Base-by-base conservation (phyloP, 2,329 filamentous ascomycete genomes). In the Fusarium aywerte region DNA sequence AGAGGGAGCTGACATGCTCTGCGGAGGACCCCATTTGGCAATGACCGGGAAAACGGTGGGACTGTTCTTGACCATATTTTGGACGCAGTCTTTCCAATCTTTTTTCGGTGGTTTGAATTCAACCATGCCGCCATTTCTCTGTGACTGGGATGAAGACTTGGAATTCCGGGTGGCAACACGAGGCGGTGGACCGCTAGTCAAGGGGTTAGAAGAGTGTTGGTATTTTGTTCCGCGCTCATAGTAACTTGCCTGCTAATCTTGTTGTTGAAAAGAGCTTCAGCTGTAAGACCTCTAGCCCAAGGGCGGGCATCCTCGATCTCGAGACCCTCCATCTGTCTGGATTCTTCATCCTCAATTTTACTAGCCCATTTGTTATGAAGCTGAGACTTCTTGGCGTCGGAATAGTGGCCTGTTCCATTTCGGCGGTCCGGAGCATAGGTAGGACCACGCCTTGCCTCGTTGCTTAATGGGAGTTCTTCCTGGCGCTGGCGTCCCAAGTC, bases 391-490 rank as follows among this genome's bases (percentile, higher is more conserved):
- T 12, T 67, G 67, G 9, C 42, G 6, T 13, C 4, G 0, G 55
- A 23, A 47, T 48, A 57, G 6, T 72, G 51, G 4, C 8, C 32
- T 1, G 64, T 65, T 4, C 53, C 61, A n/a, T 74, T 73, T 2
- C 18, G 33, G 0, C 39, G 13, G 9, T 7, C 7, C 4, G 72
- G 72, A 10, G 18, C 20, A 35, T 25, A 73, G 0, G 67, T 58
- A 9, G 58, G 61, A 1, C 65, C 62, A 29, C 29, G 52, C 5
- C 27, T 70, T 20, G 38, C 18, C 10, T 57, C 7, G 1, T 33
- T 5, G 8, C 60, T 73, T 2, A 74, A 31, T 9, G 72, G 72
- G 3, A 74, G 60, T 11, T 74, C 72, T 2, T 74, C 69, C 32
- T 74, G 72, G 2, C 72, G 64, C 4, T 16, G 6, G 3, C 70